These are phyloP conservation scores for Lactarius indigo DNA, from an alignment of 768 basidiomycete genomes.

Conservation along the genomic window DNA sequence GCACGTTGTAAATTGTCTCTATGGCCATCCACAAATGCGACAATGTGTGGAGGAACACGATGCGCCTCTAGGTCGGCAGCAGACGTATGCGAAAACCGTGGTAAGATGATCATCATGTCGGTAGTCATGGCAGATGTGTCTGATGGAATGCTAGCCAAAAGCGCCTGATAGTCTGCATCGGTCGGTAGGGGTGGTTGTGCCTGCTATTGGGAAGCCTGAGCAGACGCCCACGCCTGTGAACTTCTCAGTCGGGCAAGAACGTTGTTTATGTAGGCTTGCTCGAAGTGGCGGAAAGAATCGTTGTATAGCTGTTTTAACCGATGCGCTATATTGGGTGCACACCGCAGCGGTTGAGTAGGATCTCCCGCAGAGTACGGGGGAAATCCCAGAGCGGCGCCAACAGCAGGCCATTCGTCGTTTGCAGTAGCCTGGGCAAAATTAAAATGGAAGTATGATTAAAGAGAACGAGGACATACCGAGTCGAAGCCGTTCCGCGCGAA, in stretches of 20 bases:
- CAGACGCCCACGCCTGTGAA: background rate
- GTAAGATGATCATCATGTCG: conserved; percentile 12
- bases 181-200: conserved; percentile 14
- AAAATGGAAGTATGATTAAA: background rate
- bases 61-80: conserved; percentile 16
- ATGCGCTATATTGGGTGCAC: too few species aligned
- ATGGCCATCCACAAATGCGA: conserved; percentile 13
- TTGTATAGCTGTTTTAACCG: too few species aligned
- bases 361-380: background rate
- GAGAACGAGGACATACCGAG: background rate
- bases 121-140: background rate
- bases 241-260: background rate
- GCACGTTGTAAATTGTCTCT: conserved; percentile 16
- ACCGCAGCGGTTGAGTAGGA: too few species aligned
- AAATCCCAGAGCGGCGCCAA: conserved; percentile 10
- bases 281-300: too few species aligned
- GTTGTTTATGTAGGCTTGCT: too few species aligned
- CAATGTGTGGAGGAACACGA: conserved; percentile 10
- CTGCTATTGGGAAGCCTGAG: conserved; percentile 7
- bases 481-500: conserved; percentile 12
- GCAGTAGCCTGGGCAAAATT: conserved; percentile 1
- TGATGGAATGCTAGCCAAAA: conserved; percentile 1
- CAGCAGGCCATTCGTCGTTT: conserved; percentile 12
- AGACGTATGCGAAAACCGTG: conserved; percentile 14
- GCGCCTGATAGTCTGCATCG: conserved; percentile 17